Evolutionary conservation across 768 basidiomycete genomes (phyloP).

Genomic region (Kwoniella shandongensis): DNA sequence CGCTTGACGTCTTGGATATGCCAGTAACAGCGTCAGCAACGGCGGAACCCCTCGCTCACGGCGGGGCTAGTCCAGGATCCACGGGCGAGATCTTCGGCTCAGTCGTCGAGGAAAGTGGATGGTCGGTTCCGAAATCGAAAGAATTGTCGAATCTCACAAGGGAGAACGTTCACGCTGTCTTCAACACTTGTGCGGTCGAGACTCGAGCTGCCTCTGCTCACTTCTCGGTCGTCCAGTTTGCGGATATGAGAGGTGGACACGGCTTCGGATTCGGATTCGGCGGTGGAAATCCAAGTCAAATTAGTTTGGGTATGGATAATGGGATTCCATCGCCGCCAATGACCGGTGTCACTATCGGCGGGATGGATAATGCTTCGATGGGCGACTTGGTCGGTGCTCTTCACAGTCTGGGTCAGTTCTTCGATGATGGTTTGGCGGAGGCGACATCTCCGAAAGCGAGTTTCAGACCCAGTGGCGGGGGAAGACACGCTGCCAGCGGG

Average conservation of each 20-base stretch:
- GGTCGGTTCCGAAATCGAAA: slow-evolving; percentile 75
- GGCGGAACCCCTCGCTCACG: slow-evolving; percentile 1
- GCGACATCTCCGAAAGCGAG: slow-evolving; percentile 1
- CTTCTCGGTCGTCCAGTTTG: slow-evolving; percentile 50
- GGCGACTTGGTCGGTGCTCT: slow-evolving; percentile 63
- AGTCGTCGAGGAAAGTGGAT: slow-evolving; percentile 76
- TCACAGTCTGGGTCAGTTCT: slow-evolving; percentile 54
- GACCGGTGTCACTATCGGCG: slow-evolving; percentile 6
- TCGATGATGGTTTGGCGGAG: slow-evolving; percentile 47
- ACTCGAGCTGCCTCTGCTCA: slow-evolving; percentile 70
- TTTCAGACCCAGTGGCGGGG: slow-evolving; percentile 3
- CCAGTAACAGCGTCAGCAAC: slow-evolving; percentile 56
- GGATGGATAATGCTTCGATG: slow-evolving; percentile 55
- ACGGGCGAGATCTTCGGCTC: slow-evolving; percentile 71
- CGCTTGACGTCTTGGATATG: slow-evolving; percentile 90
- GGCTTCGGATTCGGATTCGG: slow-evolving; percentile 38
- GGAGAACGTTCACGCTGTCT: slow-evolving; percentile 77
- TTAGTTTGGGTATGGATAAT: slow-evolving; percentile 12
- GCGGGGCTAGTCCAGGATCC: slow-evolving; percentile 3
- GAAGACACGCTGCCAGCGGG: slow-evolving; percentile 20
- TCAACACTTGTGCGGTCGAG: slow-evolving; percentile 72
- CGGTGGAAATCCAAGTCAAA: slow-evolving; percentile 47
- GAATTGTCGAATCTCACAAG: slow-evolving; percentile 65
- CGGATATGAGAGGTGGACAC: slow-evolving; percentile 49
- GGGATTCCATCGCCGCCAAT: slow-evolving; percentile 45